These are phyloP conservation scores for Nemania sp. DNA, from an alignment of 2,329 filamentous ascomycete species.

Conservation along the genomic window DNA sequence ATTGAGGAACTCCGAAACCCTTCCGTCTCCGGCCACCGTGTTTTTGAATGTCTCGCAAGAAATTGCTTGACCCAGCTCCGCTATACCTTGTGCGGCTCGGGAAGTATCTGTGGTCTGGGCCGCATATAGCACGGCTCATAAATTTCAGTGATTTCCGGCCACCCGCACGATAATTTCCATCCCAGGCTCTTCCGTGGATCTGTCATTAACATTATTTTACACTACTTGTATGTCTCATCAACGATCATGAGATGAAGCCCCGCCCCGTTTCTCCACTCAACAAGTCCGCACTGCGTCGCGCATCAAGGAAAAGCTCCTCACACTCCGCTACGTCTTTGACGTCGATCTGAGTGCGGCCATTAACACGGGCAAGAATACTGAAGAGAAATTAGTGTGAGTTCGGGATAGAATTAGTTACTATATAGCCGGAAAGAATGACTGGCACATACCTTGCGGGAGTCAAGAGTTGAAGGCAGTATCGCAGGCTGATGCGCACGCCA, in stretches of 20 bases:
- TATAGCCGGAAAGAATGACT: background rate
- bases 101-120: background rate
- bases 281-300: conserved; percentile 73
- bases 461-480: conserved; percentile 91
- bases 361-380: conserved; percentile 85
- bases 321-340: conserved; percentile 78
- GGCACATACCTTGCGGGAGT: conserved; percentile 73
- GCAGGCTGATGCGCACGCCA: conserved; percentile 84
- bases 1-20: conserved; percentile 28
- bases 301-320: conserved; percentile 82
- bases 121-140: conserved; percentile 6
- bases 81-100: conserved; percentile 19
- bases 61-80: conserved; percentile 14
- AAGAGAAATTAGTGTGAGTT: conserved; percentile 25
- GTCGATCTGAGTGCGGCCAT: conserved; percentile 76
- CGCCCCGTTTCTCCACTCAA: conserved; percentile 64
- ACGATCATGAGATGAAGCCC: conserved; percentile 63
- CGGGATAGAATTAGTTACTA: conserved; percentile 14
- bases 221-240: conserved; percentile 4
- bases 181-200: conserved; percentile 1
- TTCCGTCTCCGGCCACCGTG: conserved; percentile 14
- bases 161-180: conserved; percentile 1
- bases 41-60: conserved; percentile 22
- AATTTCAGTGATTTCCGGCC: background rate
- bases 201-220: conserved; percentile 16